A percentile compares a stretch with the other conserved stretches of the same genome.
phyloP scores from a whole-genome alignment of 176 grass and related monocot species.

The Aegilops bicornis region DNA sequence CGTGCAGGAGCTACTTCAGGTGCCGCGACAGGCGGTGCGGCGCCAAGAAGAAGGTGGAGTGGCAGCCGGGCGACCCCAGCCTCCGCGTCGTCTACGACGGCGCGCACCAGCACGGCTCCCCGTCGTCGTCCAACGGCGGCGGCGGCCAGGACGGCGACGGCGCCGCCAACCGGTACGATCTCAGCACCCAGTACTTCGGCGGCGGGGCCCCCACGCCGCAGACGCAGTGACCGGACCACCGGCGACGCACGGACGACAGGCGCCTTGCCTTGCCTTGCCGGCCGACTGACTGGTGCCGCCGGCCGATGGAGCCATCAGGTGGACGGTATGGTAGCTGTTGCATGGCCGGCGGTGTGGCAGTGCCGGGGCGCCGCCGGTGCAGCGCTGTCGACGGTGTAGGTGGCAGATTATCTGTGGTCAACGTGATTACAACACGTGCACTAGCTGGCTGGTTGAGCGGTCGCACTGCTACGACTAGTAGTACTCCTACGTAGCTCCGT shows the following conservation, averaged over 20 bases:
- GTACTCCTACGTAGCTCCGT: not conserved
- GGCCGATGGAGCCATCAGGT: not conserved
- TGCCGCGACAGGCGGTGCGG: constrained; percentile 62
- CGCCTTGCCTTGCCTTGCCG: not conserved
- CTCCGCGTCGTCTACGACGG: constrained; percentile 61
- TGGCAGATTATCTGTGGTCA: not conserved
- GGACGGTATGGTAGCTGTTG: no score
- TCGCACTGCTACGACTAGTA: not conserved
- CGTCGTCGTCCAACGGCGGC: not conserved
- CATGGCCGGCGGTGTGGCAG: not conserved
- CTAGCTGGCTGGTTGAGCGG: no score
- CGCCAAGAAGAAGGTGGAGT: constrained; percentile 81
- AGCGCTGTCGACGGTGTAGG: not conserved
- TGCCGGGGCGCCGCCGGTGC: constrained; percentile 39
- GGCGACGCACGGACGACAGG: no score
- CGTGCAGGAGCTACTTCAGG: constrained; percentile 77
- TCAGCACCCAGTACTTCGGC: constrained; percentile 54
- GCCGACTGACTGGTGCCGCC: not conserved
- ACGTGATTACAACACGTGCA: not conserved
- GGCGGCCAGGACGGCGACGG: not conserved
- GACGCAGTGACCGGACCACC: no score
- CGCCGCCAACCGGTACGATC: constrained; percentile 55
- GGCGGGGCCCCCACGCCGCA: not conserved
- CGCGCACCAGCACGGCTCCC: constrained; percentile 42
- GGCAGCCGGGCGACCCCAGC: constrained; percentile 41